Evolutionary conservation across 306 rosid genomes (phyloP).

Genomic region (Quercus cerris): DNA sequence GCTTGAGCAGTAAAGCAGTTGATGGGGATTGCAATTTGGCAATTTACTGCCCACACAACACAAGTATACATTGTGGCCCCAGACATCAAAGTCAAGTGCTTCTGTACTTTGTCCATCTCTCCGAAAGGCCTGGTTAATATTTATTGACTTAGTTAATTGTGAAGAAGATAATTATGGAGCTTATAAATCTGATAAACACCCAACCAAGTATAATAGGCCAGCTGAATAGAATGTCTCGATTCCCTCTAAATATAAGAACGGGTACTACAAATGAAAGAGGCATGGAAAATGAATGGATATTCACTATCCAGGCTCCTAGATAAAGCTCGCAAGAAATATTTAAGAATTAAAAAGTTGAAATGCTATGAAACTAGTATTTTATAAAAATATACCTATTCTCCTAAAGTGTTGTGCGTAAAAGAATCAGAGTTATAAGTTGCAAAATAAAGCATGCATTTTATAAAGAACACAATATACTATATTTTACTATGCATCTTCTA

Average conservation of each 20-base stretch:
- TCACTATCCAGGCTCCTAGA: constrained; percentile 2
- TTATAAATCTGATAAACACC: constrained; percentile 67
- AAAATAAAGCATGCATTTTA: neutral
- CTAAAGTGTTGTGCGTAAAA: no score
- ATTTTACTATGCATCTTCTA: no score
- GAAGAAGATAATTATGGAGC: constrained; percentile 67
- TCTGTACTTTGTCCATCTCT: constrained; percentile 54
- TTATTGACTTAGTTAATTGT: constrained; percentile 38
- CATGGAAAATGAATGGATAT: neutral
- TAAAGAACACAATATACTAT: no score
- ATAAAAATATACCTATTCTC: no score
- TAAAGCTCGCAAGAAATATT: neutral
- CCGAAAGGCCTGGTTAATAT: constrained; percentile 53
- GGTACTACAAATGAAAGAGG: constrained; percentile 45
- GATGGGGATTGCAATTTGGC: constrained; percentile 80
- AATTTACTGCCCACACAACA: constrained; percentile 81
- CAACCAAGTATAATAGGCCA: constrained; percentile 79
- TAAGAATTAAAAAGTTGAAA: neutral
- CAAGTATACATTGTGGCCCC: constrained; percentile 77
- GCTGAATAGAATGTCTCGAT: constrained; percentile 71
- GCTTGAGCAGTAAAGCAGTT: constrained; percentile 93
- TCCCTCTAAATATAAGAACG: constrained; percentile 68
- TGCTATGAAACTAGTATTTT: no score
- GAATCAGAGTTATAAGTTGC: no score
- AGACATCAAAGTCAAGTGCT: constrained; percentile 42